These are phyloP conservation scores for Aspergillus tubingensis DNA, from an alignment of 2,329 filamentous ascomycete species.

Conservation along the genomic window DNA sequence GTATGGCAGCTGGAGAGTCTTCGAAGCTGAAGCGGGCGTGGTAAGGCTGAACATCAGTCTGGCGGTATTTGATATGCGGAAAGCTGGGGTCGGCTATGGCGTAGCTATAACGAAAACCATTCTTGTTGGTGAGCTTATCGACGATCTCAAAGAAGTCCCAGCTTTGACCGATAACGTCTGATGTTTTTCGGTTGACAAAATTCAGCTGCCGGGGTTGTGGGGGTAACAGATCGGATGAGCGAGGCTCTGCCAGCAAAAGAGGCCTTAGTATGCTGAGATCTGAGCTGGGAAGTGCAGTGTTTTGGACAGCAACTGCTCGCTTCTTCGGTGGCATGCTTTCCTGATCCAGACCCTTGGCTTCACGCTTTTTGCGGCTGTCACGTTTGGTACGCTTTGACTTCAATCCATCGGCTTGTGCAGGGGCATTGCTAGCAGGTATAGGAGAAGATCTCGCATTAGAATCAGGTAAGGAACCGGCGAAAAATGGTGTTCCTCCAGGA, in stretches of 20 bases:
- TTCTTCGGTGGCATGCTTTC: conserved; percentile 42
- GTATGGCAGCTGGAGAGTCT: conserved; percentile 82
- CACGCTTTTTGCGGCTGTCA: conserved; percentile 47
- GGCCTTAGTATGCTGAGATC: conserved; percentile 45
- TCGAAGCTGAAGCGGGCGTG: conserved; percentile 87
- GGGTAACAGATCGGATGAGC: conserved; percentile 39
- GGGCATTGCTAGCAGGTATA: conserved; percentile 32
- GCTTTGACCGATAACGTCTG: conserved; percentile 34
- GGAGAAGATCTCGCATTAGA: conserved; percentile 37
- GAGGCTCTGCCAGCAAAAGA: conserved; percentile 43
- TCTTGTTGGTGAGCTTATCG: conserved; percentile 63
- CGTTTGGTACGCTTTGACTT: conserved; percentile 46
- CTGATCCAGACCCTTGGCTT: conserved; percentile 44
- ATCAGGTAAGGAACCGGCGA: conserved; percentile 32
- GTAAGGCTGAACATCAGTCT: conserved; percentile 82
- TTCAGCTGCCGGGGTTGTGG: conserved; percentile 45
- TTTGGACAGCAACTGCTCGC: conserved; percentile 31
- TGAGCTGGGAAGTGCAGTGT: conserved; percentile 38
- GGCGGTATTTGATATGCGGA: conserved; percentile 85
- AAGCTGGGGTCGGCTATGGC: conserved; percentile 89
- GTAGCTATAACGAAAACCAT: conserved; percentile 81
- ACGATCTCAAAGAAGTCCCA: conserved; percentile 48
- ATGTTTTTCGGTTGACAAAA: conserved; percentile 38
- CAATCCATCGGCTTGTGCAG: conserved; percentile 31
- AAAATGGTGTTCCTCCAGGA: conserved; percentile 31